Conservation (phyloP, 495 filamentous ascomycete genomes). For the Penicillium steckii region DNA sequence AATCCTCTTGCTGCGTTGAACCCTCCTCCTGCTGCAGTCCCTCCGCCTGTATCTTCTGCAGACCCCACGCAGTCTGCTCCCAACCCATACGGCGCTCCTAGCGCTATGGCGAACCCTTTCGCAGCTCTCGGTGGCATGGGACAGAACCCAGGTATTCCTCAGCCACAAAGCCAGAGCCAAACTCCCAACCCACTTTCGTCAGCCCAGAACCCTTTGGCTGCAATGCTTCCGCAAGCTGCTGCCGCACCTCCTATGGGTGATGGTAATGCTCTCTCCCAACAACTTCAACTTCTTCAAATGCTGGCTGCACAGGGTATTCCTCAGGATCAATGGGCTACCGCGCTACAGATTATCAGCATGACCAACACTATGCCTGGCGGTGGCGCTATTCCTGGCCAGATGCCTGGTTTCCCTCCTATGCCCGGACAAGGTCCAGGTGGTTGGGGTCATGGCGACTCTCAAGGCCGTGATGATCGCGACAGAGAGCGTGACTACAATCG, state of each 20-base stretch:
- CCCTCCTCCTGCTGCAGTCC: slow-evolving; percentile 45
- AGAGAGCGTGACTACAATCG: slow-evolving; percentile 55
- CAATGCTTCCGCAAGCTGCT: slow-evolving; percentile 44
- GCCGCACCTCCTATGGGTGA: slow-evolving; percentile 32
- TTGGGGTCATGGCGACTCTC: slow-evolving; percentile 40
- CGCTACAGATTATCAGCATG: slow-evolving; percentile 49
- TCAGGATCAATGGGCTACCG: slow-evolving; percentile 59
- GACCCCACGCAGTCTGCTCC: slow-evolving; percentile 50
- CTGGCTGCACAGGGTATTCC: slow-evolving; percentile 58
- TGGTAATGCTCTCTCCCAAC: slow-evolving; percentile 52
- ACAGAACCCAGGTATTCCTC: slow-evolving; percentile 42
- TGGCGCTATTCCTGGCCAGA: slow-evolving; percentile 29
- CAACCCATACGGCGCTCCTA: slow-evolving; percentile 57
- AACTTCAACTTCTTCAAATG: slow-evolving; percentile 60
- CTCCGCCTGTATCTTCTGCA: slow-evolving; percentile 43
- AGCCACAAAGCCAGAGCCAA: slow-evolving; percentile 47
- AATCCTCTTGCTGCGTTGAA: slow-evolving; percentile 57
- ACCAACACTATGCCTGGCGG: slow-evolving; percentile 29
- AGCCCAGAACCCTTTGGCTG: slow-evolving; percentile 46
- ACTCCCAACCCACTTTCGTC: slow-evolving; percentile 41
- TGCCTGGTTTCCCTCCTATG: slow-evolving; percentile 31
- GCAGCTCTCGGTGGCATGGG: slow-evolving; percentile 40
- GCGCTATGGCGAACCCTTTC: slow-evolving; percentile 49
- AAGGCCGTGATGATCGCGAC: slow-evolving; percentile 62
- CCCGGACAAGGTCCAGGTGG: slow-evolving; percentile 33